Percentiles rank a stretch among this genome's conserved stretches.
These are phyloP conservation scores for Saprolegnia diclina DNA, from an alignment of 352 stramenopile genomes.

Conservation along the genomic window DNA sequence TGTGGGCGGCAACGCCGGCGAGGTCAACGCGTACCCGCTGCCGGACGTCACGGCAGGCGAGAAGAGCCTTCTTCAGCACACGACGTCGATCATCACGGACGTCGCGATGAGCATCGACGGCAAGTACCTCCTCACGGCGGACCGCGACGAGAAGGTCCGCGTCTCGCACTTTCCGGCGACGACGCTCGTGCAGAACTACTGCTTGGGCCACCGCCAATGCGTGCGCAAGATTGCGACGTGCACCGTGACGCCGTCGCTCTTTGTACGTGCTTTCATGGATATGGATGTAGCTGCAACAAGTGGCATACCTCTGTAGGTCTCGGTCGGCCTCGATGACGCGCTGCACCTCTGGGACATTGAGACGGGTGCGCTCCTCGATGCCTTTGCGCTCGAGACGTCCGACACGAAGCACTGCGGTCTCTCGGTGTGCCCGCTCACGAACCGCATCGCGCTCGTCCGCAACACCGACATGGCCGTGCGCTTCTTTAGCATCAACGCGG, in stretches of 20 bases:
- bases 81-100: slow-evolving; percentile 82
- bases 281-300: neutral
- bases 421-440: slow-evolving; percentile 50
- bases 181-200: slow-evolving; percentile 75
- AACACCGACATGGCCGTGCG: slow-evolving; percentile 38
- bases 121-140: slow-evolving; percentile 58
- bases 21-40: slow-evolving; percentile 73
- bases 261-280: slow-evolving; percentile 37
- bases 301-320: slow-evolving; percentile 39
- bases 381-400: slow-evolving; percentile 23
- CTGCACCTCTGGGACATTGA: slow-evolving; percentile 69
- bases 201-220: slow-evolving; percentile 64
- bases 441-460: slow-evolving; percentile 53
- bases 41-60: slow-evolving; percentile 51
- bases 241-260: slow-evolving; percentile 30
- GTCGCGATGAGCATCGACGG: slow-evolving; percentile 48
- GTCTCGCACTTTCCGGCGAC: slow-evolving; percentile 73
- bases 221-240: slow-evolving; percentile 47
- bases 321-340: slow-evolving; percentile 75
- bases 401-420: slow-evolving; percentile 32
- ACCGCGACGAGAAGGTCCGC: slow-evolving; percentile 83
- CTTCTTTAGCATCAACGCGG: slow-evolving; percentile 50
- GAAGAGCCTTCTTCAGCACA: slow-evolving; percentile 76
- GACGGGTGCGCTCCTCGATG: slow-evolving; percentile 47
- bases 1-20: slow-evolving; percentile 74